A percentile compares a stretch with the other conserved stretches of the same genome.
These are phyloP conservation scores for Botrytis galanthina DNA, from an alignment of 2,329 filamentous ascomycete species.

Conservation along the genomic window DNA sequence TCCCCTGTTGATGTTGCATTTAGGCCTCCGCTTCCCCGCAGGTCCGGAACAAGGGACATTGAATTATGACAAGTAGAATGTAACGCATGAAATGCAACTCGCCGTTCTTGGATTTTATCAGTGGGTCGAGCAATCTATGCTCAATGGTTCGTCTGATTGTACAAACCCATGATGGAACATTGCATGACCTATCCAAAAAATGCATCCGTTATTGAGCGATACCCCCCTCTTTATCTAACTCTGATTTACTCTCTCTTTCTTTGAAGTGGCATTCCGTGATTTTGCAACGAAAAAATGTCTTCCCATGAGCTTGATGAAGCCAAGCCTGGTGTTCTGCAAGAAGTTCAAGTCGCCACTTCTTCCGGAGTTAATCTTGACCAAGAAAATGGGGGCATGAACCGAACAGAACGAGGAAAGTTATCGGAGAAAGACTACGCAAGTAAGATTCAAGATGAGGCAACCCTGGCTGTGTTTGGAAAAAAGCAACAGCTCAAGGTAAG, in stretches of 20 bases:
- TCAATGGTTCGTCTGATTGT: not conserved
- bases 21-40: not conserved
- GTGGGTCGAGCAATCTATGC: not conserved
- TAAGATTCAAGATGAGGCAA: slow-evolving; percentile 18
- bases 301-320: not conserved
- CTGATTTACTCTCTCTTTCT: not conserved
- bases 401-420: not conserved
- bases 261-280: not conserved
- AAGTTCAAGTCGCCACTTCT: not conserved
- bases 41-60: not conserved
- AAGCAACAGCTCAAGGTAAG: slow-evolving; percentile 20
- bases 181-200: not conserved
- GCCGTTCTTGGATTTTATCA: not conserved
- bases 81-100: not conserved
- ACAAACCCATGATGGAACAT: not conserved
- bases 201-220: not conserved
- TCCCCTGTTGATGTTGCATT: not conserved
- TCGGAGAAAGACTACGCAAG: not conserved
- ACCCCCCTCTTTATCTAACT: not conserved
- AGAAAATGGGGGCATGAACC: not conserved
- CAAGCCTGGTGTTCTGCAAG: not conserved
- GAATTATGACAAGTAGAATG: not conserved
- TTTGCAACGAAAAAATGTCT: not conserved
- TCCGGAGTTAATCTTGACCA: not conserved
- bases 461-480: slow-evolving; percentile 20